Base-by-base conservation (phyloP, 2,329 filamentous ascomycete species). In the Aplosporella prunicola region DNA sequence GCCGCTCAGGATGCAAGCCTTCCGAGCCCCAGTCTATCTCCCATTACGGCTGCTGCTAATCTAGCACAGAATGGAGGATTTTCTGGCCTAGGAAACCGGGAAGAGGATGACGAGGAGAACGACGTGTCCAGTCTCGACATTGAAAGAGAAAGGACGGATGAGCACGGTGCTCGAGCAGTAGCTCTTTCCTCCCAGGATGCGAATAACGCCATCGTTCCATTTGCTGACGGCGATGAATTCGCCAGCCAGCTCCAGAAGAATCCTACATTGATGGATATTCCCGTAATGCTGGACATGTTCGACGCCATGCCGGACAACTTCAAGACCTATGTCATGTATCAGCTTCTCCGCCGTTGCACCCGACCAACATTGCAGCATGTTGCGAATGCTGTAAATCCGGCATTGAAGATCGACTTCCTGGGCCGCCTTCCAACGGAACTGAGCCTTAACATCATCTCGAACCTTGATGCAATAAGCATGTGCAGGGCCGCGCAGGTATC, bases 291-390 rank as follows among this genome's bases (percentile, higher is more conserved):
- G 11, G 83, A 94, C 49, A 79, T 80, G 2, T 98, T 96, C 51
- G 89, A 96, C 56, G 75, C 82, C 5, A 82, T 98, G 71, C 87
- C 89, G 2, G 77, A 83, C 29, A 82, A 91, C 51, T 78, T 98
- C 74, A 91, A 98, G 62, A 83, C 82, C 0, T 93, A 93, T 55
- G 80, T 98, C 63, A 93, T 98, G 78, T 96, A 93, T 56, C 89
- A 98, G 55, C 77, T 98, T 39, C 72, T 98, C 17, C 80, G 85
- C 40, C 75, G 91, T 31, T 96, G 88, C 53, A 77, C 86, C 5
- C 82, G 93, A 47, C 81, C 86, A 27, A 94, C 88, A 0, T 69
- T 98, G 5, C 86, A 91, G 52, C 80, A 93, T 38, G 80, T 98
- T 39, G 87, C 89, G 23, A 80, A 87, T 47, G 79, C 87, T 10